Base-by-base conservation (phyloP, 192 early-diverging fungal genomes). In the Podila clonocystis region DNA sequence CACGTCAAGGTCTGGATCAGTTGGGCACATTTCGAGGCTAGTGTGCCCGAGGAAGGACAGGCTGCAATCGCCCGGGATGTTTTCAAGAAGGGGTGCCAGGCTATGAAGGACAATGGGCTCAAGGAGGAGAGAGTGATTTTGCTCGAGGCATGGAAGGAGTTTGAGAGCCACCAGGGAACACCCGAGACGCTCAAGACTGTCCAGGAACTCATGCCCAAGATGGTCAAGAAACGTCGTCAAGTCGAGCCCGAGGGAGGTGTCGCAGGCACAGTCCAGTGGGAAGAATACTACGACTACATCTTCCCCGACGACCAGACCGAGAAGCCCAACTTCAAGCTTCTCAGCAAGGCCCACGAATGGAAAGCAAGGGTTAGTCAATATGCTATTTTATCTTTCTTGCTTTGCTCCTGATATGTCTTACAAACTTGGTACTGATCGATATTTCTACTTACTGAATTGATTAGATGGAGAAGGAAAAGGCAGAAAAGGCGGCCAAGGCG, bases 281-380 rank as follows among this genome's bases (percentile, higher is more conserved):
- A 99, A 80, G 98, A 99, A 89, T 99, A 97, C 90, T 96, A 94
- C 87, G 97, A 99, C 73, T 99, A 99, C 82, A 93, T 99, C 61
- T 99, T 98, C 83, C 96, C 97, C 33, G 98, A 99, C 67, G 98
- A 99, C 70, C 92, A 97, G 72, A 87, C 87, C 8, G 93, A 97
- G 60, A 89, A 91, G 41, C 89, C 95, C 11, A 93, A 93, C 74
- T 89, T 98, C 70, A 99, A 97, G 84, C 85, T 99, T 31, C 87
- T 99, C 72, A 92, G 91, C 73, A 91, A 94, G 87, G 97, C 96
- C 9, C 95, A 97, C 62, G 85, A 92, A 71, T 97, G 96, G 97
- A 90, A 80, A 64, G 67, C 65, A 67, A 52, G 62, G 64, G 66
- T 68, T 58, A 49, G 62, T 64, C 20, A 26, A 41, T 0, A 34